These are phyloP conservation scores for Trichoderma brevicompactum DNA, from an alignment of 2,329 filamentous ascomycete species.

Conservation along the genomic window DNA sequence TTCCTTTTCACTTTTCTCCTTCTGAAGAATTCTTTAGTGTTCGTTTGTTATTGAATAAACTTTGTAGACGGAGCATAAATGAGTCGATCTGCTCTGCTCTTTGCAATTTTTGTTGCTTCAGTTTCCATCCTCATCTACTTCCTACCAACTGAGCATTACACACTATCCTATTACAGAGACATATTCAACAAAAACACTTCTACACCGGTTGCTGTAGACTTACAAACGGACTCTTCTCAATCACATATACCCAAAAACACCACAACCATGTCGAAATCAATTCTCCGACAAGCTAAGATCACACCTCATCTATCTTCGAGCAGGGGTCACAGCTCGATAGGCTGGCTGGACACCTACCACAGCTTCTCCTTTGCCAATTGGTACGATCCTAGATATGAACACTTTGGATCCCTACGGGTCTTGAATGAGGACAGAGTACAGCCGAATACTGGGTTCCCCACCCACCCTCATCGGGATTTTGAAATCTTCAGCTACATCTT, in stretches of 20 bases:
- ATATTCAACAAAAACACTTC: slow-evolving; percentile 32
- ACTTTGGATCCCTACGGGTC: slow-evolving; percentile 78
- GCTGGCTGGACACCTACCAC: slow-evolving; percentile 87
- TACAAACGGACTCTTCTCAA: slow-evolving; percentile 28
- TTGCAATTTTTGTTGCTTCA: slow-evolving; percentile 45
- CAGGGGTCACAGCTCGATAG: slow-evolving; percentile 76
- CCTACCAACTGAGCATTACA: slow-evolving; percentile 38
- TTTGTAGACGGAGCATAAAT: slow-evolving; percentile 44
- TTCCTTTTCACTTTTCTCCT: background rate
- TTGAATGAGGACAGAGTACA: slow-evolving; percentile 88
- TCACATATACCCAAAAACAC: slow-evolving; percentile 44
- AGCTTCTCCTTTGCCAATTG: slow-evolving; percentile 80
- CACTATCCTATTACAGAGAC: slow-evolving; percentile 32
- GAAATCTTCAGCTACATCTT: slow-evolving; percentile 91
- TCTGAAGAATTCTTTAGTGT: slow-evolving; percentile 8
- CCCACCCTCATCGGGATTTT: slow-evolving; percentile 82
- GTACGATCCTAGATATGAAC: slow-evolving; percentile 68
- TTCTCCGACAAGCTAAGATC: slow-evolving; percentile 70
- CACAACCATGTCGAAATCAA: slow-evolving; percentile 62
- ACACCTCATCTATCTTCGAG: slow-evolving; percentile 71
- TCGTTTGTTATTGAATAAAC: background rate
- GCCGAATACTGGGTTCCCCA: slow-evolving; percentile 76
- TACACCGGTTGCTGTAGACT: slow-evolving; percentile 29
- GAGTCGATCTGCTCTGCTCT: slow-evolving; percentile 41
- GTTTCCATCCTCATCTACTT: slow-evolving; percentile 43